A percentile compares a stretch with the other conserved stretches of the same genome.
Conservation (phyloP, 2,329 filamentous ascomycete species). For the Rutstroemia sp. region DNA sequence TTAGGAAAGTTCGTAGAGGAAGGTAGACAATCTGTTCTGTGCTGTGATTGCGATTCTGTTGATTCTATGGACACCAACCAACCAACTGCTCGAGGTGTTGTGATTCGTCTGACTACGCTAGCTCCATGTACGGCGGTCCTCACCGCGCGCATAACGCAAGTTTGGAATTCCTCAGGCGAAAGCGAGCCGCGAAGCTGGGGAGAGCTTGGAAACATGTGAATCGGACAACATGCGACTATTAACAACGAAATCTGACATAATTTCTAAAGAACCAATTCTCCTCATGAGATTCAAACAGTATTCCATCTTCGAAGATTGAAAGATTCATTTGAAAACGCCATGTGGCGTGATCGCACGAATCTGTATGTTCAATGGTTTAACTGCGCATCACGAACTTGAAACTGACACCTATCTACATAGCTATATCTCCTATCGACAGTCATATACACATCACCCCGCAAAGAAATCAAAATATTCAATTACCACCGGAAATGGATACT, state of each 20-base stretch:
- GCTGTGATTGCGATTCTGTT: slow-evolving; percentile 1
- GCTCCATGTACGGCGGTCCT: slow-evolving; percentile 1
- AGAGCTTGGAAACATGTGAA: background rate
- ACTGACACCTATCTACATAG: slow-evolving; percentile 40
- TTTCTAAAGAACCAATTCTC: background rate
- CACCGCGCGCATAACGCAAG: background rate
- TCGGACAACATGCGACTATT: slow-evolving; percentile 7
- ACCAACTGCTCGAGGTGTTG: background rate
- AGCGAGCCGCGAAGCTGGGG: slow-evolving; percentile 1
- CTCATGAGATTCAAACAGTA: background rate
- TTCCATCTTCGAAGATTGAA: slow-evolving; percentile 4
- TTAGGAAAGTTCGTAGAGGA: background rate
- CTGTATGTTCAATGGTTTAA: slow-evolving; percentile 53
- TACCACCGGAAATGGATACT: slow-evolving; percentile 45
- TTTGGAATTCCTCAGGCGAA: slow-evolving; percentile 2
- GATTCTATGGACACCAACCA: background rate
- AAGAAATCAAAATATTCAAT: slow-evolving; percentile 66
- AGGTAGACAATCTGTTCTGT: background rate
- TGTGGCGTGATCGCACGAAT: slow-evolving; percentile 99
- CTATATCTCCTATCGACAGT: slow-evolving; percentile 98
- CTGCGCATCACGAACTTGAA: slow-evolving; percentile 2
- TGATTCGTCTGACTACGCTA: background rate
- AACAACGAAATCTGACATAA: slow-evolving; percentile 2
- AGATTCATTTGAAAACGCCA: slow-evolving; percentile 43
- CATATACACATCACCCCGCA: slow-evolving; percentile 87